Evolutionary conservation across 257 asterid species (phyloP), one percentile per base, ranked within the genome.

Genomic region (Primulina tabacum): DNA sequence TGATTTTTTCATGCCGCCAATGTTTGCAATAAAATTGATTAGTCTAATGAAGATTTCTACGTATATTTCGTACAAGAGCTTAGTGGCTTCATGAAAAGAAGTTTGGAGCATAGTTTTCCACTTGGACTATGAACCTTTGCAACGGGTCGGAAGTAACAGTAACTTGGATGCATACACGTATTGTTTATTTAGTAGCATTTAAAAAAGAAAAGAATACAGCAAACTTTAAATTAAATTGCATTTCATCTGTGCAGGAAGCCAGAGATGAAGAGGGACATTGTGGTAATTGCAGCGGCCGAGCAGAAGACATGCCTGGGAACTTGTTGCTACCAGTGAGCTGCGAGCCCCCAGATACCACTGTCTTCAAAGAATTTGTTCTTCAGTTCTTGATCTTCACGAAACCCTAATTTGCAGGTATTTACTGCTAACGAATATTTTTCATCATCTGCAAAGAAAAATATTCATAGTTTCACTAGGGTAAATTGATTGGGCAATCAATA

Each of bases 251-350:
- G 71, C 32, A 32, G 53, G 78, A 67, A 62, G 24, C 75, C 60
- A 65, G 72, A 82, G 73, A 38, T 61, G 8, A 18, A 2, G 70
- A 77, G 85, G 55, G 86, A 74, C 66, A 77, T 57, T 60, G 74
- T 17, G 79, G 92, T 81, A 75, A 75, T 64, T 73, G 67, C 57
- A 67, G 17, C 55, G 57, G 4, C 3, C 20, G 30, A 57, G 65
- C 69, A 70, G 78, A 32, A 61, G 75, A 74, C 82, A 73, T 59
- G 80, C 76, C 87, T 84, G 64, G 93, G 95, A 86, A 88, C 95
- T 88, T 86, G 90, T 75, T 75, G 77, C 84, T 33, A 43, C 14
- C 77, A 71, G 75, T 59, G 71, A 69, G 70, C 50, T 43, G n/a
- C 86, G 71, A 62, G 28, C 70, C 76, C 86, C 81, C 76, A 77